Percentiles rank a stretch among this genome's conserved stretches.
These are phyloP conservation scores for Cyclotella sp. DNA, from an alignment of 108 stramenopile genomes.

Conservation along the genomic window DNA sequence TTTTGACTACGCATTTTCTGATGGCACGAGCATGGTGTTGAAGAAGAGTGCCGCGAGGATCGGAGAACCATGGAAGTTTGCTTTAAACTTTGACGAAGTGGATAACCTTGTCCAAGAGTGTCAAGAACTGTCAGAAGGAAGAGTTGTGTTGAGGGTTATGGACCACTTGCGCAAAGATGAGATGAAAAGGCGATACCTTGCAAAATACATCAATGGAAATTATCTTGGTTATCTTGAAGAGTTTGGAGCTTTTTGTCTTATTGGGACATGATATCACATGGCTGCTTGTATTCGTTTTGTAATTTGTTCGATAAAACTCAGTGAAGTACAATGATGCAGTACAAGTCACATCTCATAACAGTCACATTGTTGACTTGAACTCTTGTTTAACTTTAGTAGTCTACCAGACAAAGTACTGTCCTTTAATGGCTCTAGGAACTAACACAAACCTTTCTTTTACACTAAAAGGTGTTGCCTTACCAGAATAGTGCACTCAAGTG, in stretches of 20 bases:
- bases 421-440: too few relatives aligned
- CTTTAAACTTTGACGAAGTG: constrained; percentile 4
- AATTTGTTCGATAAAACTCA: background rate
- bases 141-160: constrained; percentile 3
- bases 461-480: too few relatives aligned
- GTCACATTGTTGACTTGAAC: too few relatives aligned
- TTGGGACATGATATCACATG: background rate
- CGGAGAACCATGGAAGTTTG: constrained; percentile 29
- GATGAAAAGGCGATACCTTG: constrained; percentile 25
- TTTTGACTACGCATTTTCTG: constrained; percentile 17
- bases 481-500: too few relatives aligned
- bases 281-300: background rate
- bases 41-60: constrained; percentile 4
- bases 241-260: constrained; percentile 21
- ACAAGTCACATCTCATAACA: too few relatives aligned
- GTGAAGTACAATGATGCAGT: too few relatives aligned
- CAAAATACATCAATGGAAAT: constrained; percentile 8
- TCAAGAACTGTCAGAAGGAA: background rate
- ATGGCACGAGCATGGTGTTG: background rate
- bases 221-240: constrained; percentile 20
- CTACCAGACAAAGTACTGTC: too few relatives aligned
- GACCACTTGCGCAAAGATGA: constrained; percentile 26
- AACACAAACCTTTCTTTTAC: too few relatives aligned
- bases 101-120: constrained; percentile 19
- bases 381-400: too few relatives aligned